Evolutionary conservation across 441 rosid species (phyloP), one percentile per base, ranked within the genome.

Genomic region (Pelargonium myrrhifolium): DNA sequence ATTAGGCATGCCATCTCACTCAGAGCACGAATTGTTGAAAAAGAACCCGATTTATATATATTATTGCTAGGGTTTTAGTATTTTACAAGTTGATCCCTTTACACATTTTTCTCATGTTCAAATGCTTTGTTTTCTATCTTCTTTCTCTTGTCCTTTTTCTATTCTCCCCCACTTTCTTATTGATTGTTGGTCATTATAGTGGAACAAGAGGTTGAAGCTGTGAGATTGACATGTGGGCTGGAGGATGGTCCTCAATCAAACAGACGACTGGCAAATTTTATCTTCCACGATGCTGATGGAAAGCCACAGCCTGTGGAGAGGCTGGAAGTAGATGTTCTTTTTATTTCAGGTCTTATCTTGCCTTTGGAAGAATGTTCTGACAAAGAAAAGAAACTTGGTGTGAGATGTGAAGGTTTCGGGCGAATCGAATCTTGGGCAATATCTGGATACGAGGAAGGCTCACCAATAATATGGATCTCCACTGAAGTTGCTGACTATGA

Each of bases 381-480:
- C 9, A 78, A 78, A 53, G 86, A 82, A 49, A 82, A 74, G 66
- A 80, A 71, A n/a, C 78, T 53, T 49, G 80, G 86, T 56, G 82
- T 86, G 12, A 75, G 82, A 67, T 89, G 93, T 18, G 77, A 80
- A 17, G 87, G 82, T 4, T 89, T 83, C 65, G 95, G 88, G 35
- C 80, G 90, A 14, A 70, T 87, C 2, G 93, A 89, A 75, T 39
- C 80, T 3, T 93, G 97, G 97, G 51, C 65, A 61, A 85, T 93
- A 20, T 87, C 98, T 47, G 98, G 96, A 2, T 93, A 87, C 20
- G 97, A 87, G 72, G 93, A 86, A 42, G 97, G 95, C 7, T 81
- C 73, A 0, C 93, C 92, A 0, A 83, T 89, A 3, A 55, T 93
- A 18, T 90, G 96, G 98, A 68, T 93, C 7, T 75, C 93, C 0